Conservation (phyloP, 306 rosid species). For the Cucurbita ficifolia region DNA sequence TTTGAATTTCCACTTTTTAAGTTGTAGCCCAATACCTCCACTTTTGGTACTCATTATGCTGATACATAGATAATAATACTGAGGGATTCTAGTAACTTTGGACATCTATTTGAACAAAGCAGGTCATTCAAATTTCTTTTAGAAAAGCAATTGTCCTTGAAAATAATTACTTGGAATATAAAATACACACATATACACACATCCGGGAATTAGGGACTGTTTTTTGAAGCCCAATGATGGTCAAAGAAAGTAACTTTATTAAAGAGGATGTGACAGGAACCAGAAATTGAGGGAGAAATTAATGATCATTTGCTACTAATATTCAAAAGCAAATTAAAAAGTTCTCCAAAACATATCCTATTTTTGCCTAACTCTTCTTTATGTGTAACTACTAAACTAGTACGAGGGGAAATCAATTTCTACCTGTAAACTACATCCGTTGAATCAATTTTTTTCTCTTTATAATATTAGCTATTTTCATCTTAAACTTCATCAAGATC, state of each 20-base stretch:
- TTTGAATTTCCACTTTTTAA: background rate
- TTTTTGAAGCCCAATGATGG: background rate
- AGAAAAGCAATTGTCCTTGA: background rate
- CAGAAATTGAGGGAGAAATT: slow-evolving; percentile 1
- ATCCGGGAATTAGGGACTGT: background rate
- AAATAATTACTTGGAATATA: background rate
- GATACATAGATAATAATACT: background rate
- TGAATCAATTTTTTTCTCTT: no score
- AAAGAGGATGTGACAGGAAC: background rate
- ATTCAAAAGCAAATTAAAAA: background rate
- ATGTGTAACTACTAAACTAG: background rate
- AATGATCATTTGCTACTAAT: background rate
- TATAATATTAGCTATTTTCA: no score
- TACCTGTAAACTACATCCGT: no score
- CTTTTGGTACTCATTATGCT: background rate
- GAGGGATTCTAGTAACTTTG: background rate
- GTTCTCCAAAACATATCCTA: background rate
- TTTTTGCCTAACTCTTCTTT: background rate
- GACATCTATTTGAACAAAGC: background rate
- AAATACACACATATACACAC: no score
- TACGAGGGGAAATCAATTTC: no score
- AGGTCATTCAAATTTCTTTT: background rate
- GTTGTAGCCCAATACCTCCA: background rate
- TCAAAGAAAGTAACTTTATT: background rate
- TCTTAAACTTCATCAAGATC: no score